Conservation (phyloP, 1,139 yeast species). For the Suhomyces wounanorum region DNA sequence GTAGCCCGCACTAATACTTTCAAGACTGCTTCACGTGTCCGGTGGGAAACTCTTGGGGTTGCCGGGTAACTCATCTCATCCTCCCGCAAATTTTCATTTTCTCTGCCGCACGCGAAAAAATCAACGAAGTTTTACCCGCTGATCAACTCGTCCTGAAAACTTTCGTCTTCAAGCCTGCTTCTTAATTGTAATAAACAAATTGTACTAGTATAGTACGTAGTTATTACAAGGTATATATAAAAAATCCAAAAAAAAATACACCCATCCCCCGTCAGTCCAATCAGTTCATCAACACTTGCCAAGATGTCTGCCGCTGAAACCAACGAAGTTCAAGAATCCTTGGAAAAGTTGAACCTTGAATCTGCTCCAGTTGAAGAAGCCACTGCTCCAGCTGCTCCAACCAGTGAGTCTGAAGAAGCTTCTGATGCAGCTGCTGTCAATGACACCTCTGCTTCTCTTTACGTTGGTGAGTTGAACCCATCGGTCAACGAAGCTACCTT, state of each 20-base stretch:
- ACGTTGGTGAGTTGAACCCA: constrained; percentile 97
- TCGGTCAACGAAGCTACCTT: constrained; percentile 91
- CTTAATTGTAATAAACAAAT: constrained; percentile 9
- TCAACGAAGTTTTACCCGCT: constrained; percentile 9
- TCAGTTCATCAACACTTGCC: constrained; percentile 5
- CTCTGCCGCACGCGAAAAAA: constrained; percentile 12
- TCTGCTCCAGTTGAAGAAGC: constrained; percentile 25
- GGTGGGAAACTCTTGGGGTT: not conserved
- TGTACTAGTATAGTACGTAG: constrained; percentile 11
- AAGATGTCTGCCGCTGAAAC: constrained; percentile 52
- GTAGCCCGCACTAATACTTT: not conserved
- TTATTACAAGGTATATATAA: constrained; percentile 10
- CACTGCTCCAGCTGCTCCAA: constrained; percentile 24
- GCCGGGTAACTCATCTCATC: constrained; percentile 15
- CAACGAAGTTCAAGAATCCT: constrained; percentile 55
- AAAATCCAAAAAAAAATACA: constrained; percentile 20
- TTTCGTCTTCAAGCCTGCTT: constrained; percentile 11
- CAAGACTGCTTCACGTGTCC: constrained; percentile 1
- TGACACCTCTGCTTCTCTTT: constrained; percentile 79
- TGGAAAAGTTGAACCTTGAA: constrained; percentile 55
- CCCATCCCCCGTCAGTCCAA: constrained; percentile 4
- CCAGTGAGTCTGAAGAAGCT: constrained; percentile 28
- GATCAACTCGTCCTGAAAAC: constrained; percentile 9
- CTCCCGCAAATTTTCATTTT: constrained; percentile 9
- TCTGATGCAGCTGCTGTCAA: constrained; percentile 39